Conservation (phyloP, 2,329 filamentous ascomycete species). For the Didymella lethalis region DNA sequence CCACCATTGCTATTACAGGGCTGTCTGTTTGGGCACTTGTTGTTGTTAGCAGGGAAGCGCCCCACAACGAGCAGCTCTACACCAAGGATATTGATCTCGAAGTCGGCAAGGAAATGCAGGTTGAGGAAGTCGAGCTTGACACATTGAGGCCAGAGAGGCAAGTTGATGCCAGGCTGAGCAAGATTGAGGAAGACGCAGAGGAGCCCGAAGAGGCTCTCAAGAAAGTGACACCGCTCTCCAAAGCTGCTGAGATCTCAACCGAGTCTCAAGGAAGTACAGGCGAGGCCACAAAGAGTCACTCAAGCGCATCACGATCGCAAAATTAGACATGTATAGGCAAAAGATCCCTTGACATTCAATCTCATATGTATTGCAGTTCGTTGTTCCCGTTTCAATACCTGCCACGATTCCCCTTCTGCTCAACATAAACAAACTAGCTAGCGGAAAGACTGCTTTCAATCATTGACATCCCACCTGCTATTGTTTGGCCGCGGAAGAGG, state of each 20-base stretch:
- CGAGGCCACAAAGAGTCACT: not conserved
- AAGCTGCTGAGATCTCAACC: not conserved
- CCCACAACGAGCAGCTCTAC: constrained; percentile 35
- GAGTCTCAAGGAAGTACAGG: not conserved
- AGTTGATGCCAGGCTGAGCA: constrained; percentile 14
- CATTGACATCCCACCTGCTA: not conserved
- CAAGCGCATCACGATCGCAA: not conserved
- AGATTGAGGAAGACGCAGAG: constrained; percentile 18
- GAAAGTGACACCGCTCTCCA: not conserved
- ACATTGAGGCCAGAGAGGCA: constrained; percentile 5
- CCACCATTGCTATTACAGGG: constrained; percentile 30
- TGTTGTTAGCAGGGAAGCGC: constrained; percentile 28
- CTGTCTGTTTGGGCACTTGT: constrained; percentile 37
- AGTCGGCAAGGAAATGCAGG: constrained; percentile 25
- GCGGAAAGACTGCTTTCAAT: too few relatives aligned
- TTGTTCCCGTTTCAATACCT: not conserved
- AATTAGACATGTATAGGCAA: not conserved
- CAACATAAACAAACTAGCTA: too few relatives aligned
- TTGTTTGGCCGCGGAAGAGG: not conserved
- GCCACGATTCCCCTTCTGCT: too few relatives aligned
- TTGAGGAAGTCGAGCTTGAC: constrained; percentile 18
- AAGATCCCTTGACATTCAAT: not conserved
- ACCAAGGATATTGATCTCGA: constrained; percentile 42
- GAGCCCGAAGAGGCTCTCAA: constrained; percentile 9
- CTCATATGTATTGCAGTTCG: not conserved